Evolutionary conservation across 1,139 yeast genomes (phyloP).

Genomic region (Magnusiomyces tetraspermus): DNA sequence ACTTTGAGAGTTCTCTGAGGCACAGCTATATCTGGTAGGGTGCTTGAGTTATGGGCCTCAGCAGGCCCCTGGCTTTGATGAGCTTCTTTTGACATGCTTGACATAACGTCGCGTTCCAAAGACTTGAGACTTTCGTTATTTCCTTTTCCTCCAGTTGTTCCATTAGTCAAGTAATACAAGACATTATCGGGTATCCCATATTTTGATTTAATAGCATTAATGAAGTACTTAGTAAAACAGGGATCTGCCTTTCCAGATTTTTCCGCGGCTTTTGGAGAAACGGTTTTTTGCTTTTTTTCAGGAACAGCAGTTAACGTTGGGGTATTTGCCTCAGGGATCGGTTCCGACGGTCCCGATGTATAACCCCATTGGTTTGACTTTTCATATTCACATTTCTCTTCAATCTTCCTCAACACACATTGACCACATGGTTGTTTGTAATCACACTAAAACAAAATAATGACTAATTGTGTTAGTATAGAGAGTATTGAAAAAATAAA

Average conservation of each 20-base stretch:
- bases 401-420: neutral
- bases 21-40: too few relatives aligned
- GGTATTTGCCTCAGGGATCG: neutral
- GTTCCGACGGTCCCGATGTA: neutral
- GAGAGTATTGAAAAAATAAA: too few relatives aligned
- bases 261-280: neutral
- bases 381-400: constrained; percentile 1
- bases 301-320: too few relatives aligned
- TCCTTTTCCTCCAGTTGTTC: neutral
- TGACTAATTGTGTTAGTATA: neutral
- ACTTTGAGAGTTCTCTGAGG: too few relatives aligned
- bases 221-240: neutral
- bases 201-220: neutral
- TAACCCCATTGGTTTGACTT: constrained; percentile 2
- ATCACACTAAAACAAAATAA: neutral
- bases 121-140: neutral
- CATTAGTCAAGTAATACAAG: neutral
- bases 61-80: too few relatives aligned
- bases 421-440: constrained; percentile 5
- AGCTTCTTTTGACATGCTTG: neutral
- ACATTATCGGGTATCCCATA: neutral
- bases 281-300: too few relatives aligned
- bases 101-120: neutral
- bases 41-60: too few relatives aligned
- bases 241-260: neutral